phyloP scores from a whole-genome alignment of 1,284 basidiomycete species.

The Malassezia nana region DNA sequence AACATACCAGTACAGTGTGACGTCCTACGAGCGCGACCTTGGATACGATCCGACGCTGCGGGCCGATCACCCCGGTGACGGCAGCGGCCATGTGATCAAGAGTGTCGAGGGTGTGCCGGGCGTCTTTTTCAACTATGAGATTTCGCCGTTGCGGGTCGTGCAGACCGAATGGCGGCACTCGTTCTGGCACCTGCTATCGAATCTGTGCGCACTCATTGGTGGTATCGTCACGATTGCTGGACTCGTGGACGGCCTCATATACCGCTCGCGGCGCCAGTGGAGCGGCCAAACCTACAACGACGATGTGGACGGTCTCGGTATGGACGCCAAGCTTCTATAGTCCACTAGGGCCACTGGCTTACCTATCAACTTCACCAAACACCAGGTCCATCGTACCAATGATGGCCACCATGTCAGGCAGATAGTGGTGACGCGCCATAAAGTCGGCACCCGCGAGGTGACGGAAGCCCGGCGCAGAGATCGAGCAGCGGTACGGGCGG shows the following conservation, averaged over 20 bases:
- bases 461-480: slow-evolving; percentile 46
- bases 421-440: slow-evolving; percentile 42
- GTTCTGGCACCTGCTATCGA: slow-evolving; percentile 88
- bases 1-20: slow-evolving; percentile 84
- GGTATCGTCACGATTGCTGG: slow-evolving; percentile 91
- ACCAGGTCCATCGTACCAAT: slow-evolving; percentile 47
- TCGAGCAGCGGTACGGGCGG: slow-evolving; percentile 47
- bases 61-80: slow-evolving; percentile 18
- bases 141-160: slow-evolving; percentile 50
- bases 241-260: slow-evolving; percentile 77
- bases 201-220: slow-evolving; percentile 79
- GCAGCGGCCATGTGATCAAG: slow-evolving; percentile 54
- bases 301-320: slow-evolving; percentile 16
- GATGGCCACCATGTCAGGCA: slow-evolving; percentile 46
- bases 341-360: background rate
- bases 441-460: slow-evolving; percentile 46
- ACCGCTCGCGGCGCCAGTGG: slow-evolving; percentile 50
- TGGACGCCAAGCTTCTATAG: slow-evolving; percentile 15
- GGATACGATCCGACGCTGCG: slow-evolving; percentile 8
- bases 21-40: slow-evolving; percentile 81
- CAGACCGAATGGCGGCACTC: slow-evolving; percentile 61
- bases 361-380: slow-evolving; percentile 47
- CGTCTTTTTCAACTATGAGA: slow-evolving; percentile 62
- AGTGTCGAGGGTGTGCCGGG: slow-evolving; percentile 61
- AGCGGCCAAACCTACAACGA: slow-evolving; percentile 10